phyloP scores from a whole-genome alignment of 345 rosid species.

The Cochlearia excelsa region DNA sequence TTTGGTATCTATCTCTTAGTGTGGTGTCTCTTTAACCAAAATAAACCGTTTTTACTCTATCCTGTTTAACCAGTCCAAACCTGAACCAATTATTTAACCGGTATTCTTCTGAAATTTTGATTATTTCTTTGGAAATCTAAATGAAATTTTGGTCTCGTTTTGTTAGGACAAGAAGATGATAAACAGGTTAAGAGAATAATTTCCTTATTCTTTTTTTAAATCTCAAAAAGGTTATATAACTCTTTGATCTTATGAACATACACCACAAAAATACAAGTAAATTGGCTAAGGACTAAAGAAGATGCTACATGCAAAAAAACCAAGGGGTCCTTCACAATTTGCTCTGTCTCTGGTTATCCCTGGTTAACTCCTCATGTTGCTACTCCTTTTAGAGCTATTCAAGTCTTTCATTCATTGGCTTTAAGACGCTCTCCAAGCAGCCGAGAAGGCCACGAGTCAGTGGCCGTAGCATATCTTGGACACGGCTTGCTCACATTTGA shows the following conservation, averaged over 20 bases:
- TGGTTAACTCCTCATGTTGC: constrained; percentile 15
- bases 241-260: constrained; percentile 13
- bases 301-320: constrained; percentile 10
- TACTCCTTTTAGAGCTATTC: constrained; percentile 2
- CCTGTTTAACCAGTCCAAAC: constrained; percentile 6
- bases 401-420: constrained; percentile 33
- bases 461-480: constrained; percentile 68
- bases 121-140: too few relatives aligned
- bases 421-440: constrained; percentile 50
- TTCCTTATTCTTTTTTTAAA: constrained; percentile 16
- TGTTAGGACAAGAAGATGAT: not conserved
- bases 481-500: constrained; percentile 75
- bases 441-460: constrained; percentile 83
- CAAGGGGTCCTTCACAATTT: constrained; percentile 12
- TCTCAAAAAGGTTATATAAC: not conserved
- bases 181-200: constrained; percentile 17
- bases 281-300: constrained; percentile 9
- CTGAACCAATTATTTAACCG: constrained; percentile 16
- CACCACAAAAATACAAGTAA: not conserved
- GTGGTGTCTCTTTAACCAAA: constrained; percentile 11
- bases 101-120: not conserved
- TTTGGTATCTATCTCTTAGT: not conserved
- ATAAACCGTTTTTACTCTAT: not conserved
- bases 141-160: not conserved
- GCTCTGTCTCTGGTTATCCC: constrained; percentile 4